Evolutionary conservation across 257 asterid species (phyloP), one percentile per base, ranked within the genome.

Genomic region (Rehmannia glutinosa): DNA sequence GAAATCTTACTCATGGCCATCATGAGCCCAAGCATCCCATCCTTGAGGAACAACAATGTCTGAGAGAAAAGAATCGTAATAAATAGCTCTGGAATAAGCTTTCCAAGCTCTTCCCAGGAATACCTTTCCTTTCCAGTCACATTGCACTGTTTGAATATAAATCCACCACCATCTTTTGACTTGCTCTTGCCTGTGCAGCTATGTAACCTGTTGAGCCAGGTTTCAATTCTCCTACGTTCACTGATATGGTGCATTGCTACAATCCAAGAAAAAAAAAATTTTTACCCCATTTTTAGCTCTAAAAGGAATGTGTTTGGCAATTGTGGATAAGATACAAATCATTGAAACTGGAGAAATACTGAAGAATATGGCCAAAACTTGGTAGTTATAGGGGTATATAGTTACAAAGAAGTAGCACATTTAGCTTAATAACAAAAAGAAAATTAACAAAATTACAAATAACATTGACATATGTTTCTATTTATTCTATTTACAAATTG

Each of bases 141-240:
- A 24, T 33, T 66, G 74, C 96, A 86, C 7, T 74, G 56, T 25
- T 80, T 86, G 78, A 86, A 84, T 2, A 88, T 82, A 53, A 86
- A 88, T 0, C 91, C 96, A 24, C 47, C 58, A 0, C 49, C 5
- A 2, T 81, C 87, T 4, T 12, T 2, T 0, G 64, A 0, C 2
- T 4, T 0, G 21, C 36, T 74, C 91, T 86, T 56, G 73, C 87
- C 6, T 84, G 83, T 28, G 87, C 85, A 2, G 79, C 73, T 60
- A 84, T 79, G 77, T 1, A 84, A 5, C 87, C 81, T 21, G 17
- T 27, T 1, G 30, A 24, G 13, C 28, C 58, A 20, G 17, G 50
- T 2, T 19, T 5, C 39, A 23, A 0, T 8, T 41, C 15, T 27
- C 66, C 80, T n/a, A 39, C 71, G 41, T 39, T 71, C 52, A 74